Evolutionary conservation across 192 early-diverging fungal genomes (phyloP).

Genomic region (Phycomyces nitens): DNA sequence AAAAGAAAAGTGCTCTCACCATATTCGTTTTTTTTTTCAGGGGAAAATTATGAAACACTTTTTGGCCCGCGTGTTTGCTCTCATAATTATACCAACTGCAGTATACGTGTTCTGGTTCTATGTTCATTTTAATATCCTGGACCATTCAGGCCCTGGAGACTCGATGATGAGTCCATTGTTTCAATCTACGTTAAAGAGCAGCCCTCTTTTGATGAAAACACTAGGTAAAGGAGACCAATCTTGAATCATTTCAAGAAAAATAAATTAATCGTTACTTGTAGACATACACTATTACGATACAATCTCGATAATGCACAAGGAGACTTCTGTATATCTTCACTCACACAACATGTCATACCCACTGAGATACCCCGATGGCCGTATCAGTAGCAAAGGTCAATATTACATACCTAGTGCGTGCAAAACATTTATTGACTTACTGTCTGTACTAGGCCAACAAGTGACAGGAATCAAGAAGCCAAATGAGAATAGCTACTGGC

Average conservation of each 20-base stretch:
- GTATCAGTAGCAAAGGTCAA: constrained; percentile 72
- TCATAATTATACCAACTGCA: constrained; percentile 79
- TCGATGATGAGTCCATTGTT: constrained; percentile 88
- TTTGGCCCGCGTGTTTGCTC: constrained; percentile 75
- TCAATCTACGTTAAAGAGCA: constrained; percentile 79
- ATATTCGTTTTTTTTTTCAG: no score
- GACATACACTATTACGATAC: constrained; percentile 79
- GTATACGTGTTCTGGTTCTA: constrained; percentile 88
- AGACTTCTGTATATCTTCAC: constrained; percentile 73
- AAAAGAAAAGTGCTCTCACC: no score
- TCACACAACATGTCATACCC: constrained; percentile 80
- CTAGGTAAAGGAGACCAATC: constrained; percentile 31
- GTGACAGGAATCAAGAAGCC: constrained; percentile 80
- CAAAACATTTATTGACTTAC: no score
- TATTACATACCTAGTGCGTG: no score
- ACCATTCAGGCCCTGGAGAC: constrained; percentile 84
- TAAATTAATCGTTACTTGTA: constrained; percentile 21
- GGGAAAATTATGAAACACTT: constrained; percentile 64
- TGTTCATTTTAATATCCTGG: constrained; percentile 86
- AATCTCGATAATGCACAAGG: constrained; percentile 76
- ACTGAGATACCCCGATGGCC: constrained; percentile 84
- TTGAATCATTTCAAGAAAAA: no score
- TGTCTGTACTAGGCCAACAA: constrained; percentile 58
- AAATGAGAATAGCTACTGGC: constrained; percentile 76
- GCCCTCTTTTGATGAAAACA: constrained; percentile 61